These are phyloP conservation scores for Melaleuca quinquenervia DNA, from an alignment of 345 rosid genomes.

Conservation along the genomic window DNA sequence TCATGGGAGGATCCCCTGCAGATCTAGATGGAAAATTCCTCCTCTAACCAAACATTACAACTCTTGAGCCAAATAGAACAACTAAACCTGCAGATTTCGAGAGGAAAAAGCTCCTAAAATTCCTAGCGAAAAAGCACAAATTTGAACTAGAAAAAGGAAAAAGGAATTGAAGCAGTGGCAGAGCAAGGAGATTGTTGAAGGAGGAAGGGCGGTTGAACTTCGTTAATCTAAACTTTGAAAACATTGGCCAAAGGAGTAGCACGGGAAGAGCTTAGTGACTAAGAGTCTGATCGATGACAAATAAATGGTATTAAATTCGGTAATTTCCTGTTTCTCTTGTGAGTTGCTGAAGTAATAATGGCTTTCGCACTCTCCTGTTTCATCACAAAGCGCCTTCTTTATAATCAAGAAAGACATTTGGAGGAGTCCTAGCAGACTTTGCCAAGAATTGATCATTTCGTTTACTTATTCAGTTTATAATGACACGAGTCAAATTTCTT, in stretches of 20 bases:
- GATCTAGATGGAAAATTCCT: background rate
- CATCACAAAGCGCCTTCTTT: background rate
- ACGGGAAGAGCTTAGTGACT: background rate
- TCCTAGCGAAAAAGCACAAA: background rate
- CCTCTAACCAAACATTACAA: background rate
- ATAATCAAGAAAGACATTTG: background rate
- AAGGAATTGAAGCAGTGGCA: background rate
- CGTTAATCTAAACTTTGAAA: background rate
- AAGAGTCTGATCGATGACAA: background rate
- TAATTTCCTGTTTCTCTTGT: background rate
- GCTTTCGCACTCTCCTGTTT: background rate
- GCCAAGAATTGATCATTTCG: background rate
- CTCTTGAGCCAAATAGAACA: background rate
- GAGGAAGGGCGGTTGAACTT: background rate
- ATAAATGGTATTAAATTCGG: too few species aligned
- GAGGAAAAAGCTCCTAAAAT: background rate
- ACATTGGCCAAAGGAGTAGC: background rate
- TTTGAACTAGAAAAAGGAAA: background rate
- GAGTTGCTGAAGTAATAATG: background rate
- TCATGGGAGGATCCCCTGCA: background rate
- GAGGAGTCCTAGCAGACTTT: background rate
- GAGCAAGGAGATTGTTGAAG: background rate
- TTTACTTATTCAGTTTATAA: too few species aligned
- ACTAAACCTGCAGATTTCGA: background rate
- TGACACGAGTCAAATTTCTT: too few species aligned